These are phyloP conservation scores for Ceratocystis variospora DNA, from an alignment of 2,329 filamentous ascomycete species.

Conservation along the genomic window DNA sequence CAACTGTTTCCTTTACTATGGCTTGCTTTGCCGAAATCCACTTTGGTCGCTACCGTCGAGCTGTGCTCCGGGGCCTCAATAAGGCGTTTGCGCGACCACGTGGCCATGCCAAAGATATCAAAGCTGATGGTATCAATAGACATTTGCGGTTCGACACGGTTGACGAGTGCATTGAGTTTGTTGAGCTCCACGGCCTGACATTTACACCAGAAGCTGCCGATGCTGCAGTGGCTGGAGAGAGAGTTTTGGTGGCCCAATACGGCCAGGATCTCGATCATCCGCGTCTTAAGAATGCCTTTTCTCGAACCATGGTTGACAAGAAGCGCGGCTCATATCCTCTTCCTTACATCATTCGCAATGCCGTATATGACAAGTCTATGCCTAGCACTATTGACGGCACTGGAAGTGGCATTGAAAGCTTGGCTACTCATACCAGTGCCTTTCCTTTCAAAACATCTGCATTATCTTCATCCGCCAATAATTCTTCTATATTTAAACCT, in stretches of 20 bases:
- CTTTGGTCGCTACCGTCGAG: constrained; percentile 46
- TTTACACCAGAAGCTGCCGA: constrained; percentile 31
- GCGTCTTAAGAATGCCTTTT: constrained; percentile 42
- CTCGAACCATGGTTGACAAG: constrained; percentile 42
- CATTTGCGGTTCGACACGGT: constrained; percentile 55
- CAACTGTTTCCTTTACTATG: constrained; percentile 51
- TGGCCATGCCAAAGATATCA: constrained; percentile 46
- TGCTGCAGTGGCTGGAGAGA: constrained; percentile 27
- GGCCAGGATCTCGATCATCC: constrained; percentile 34
- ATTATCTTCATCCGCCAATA: not conserved
- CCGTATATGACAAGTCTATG: constrained; percentile 33
- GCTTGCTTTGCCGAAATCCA: constrained; percentile 56
- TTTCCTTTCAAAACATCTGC: not conserved
- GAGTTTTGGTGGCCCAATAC: constrained; percentile 24
- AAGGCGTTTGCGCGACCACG: constrained; percentile 42
- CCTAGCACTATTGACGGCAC: not conserved
- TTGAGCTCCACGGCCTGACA: constrained; percentile 41
- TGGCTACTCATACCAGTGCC: not conserved
- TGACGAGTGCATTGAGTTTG: constrained; percentile 51
- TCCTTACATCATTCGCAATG: constrained; percentile 42
- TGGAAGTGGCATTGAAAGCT: not conserved
- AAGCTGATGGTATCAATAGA: constrained; percentile 39
- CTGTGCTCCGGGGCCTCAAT: constrained; percentile 42
- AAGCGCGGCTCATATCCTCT: constrained; percentile 42
- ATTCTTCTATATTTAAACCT: not conserved